Conservation (phyloP, 257 asterid genomes). For the Eucommia ulmoides region DNA sequence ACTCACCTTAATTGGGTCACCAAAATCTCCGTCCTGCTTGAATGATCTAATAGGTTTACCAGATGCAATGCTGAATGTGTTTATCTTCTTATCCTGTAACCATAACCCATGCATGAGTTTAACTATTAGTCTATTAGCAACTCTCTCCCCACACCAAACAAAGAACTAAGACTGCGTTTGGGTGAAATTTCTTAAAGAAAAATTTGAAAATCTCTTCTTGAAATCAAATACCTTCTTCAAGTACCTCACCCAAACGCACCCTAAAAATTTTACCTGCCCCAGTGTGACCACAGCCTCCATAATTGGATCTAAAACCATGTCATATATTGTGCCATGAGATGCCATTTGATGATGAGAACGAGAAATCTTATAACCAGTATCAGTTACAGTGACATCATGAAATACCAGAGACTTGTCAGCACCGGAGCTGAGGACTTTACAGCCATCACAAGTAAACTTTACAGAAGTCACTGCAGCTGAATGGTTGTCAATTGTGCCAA, state of each 20-base stretch:
- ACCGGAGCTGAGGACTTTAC: conserved; percentile 41
- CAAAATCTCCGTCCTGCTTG: conserved; percentile 32
- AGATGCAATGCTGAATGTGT: conserved; percentile 30
- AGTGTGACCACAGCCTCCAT: conserved; percentile 33
- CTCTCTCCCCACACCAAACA: too few relatives aligned
- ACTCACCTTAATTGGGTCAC: conserved; percentile 47
- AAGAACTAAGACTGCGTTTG: too few relatives aligned
- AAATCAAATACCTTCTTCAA: too few relatives aligned
- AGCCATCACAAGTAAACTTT: conserved; percentile 38
- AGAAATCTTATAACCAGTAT: conserved; percentile 29
- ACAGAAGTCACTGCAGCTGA: conserved; percentile 41
- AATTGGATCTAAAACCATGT: conserved; percentile 32
- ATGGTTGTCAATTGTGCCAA: conserved; percentile 41
- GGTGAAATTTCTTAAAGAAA: too few relatives aligned
- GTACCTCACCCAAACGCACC: too few relatives aligned
- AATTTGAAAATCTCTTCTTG: too few relatives aligned
- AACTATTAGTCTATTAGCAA: too few relatives aligned
- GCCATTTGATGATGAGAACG: conserved; percentile 22
- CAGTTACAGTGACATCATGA: conserved; percentile 33
- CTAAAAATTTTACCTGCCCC: conserved; percentile 36
- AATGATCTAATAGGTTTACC: conserved; percentile 44
- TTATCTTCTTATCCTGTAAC: conserved; percentile 49
- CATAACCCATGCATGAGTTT: too few relatives aligned
- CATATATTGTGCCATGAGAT: conserved; percentile 27
- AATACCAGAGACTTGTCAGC: conserved; percentile 50